Conservation (phyloP, 768 basidiomycete genomes). For the Leccinum longicurvipes region DNA sequence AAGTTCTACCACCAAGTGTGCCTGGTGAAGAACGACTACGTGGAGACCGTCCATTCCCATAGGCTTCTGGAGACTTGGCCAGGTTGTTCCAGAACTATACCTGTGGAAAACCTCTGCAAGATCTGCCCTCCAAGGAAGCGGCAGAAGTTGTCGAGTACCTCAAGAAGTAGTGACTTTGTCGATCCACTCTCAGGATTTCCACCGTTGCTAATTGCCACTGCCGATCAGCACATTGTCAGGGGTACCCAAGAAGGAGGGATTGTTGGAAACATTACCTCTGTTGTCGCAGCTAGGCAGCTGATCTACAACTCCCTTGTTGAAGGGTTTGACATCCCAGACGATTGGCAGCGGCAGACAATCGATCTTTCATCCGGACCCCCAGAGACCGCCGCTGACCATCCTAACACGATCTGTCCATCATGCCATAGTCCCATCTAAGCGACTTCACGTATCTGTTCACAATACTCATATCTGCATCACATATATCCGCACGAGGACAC, state of each 20-base stretch:
- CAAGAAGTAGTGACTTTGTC: background rate
- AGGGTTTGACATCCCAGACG: constrained; percentile 29
- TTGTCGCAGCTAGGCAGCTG: constrained; percentile 45
- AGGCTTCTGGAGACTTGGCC: constrained; percentile 39
- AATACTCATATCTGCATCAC: background rate
- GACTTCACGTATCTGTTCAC: background rate
- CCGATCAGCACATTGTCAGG: constrained; percentile 52
- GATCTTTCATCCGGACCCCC: constrained; percentile 22
- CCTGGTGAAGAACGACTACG: constrained; percentile 30
- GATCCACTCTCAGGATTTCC: constrained; percentile 32
- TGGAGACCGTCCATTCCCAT: constrained; percentile 19
- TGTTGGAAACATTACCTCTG: constrained; percentile 48
- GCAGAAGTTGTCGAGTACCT: background rate
- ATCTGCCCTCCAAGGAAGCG: constrained; percentile 10
- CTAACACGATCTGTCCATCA: constrained; percentile 39
- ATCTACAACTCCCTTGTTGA: constrained; percentile 39
- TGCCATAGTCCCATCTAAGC: constrained; percentile 44
- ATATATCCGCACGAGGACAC: background rate
- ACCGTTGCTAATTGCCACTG: constrained; percentile 37
- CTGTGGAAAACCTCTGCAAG: constrained; percentile 1
- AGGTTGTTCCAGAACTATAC: constrained; percentile 22
- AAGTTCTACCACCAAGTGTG: constrained; percentile 49
- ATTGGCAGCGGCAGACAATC: constrained; percentile 41
- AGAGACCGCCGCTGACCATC: constrained; percentile 16
- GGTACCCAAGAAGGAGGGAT: constrained; percentile 43